phyloP scores from a whole-genome alignment of 495 filamentous ascomycete species.

The Parathielavia hyrcaniae region DNA sequence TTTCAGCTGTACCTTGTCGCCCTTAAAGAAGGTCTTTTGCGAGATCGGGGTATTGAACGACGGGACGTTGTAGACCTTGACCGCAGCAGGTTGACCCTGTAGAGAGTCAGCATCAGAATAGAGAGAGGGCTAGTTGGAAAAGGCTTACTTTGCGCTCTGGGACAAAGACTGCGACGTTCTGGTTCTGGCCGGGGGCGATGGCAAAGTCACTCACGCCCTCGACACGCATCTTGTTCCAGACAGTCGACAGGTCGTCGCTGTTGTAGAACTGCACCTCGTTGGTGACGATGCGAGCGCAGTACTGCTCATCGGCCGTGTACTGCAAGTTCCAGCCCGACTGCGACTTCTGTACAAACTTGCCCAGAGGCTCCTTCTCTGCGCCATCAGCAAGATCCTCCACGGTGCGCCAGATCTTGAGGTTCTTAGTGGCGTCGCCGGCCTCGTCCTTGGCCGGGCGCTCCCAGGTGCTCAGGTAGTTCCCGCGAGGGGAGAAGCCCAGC shows the following conservation, averaged over 20 bases:
- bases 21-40: conserved; percentile 98
- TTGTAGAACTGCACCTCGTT: conserved; percentile 97
- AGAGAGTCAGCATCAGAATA: conserved; percentile 11
- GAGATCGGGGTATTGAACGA: conserved; percentile 74
- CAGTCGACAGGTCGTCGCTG: conserved; percentile 70
- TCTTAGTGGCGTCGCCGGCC: conserved; percentile 85
- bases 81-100: conserved; percentile 81
- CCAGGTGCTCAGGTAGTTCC: conserved; percentile 93
- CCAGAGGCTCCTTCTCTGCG: conserved; percentile 65
- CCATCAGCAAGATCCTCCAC: conserved; percentile 50
- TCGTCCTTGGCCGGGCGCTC: conserved; percentile 89
- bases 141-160: conserved; percentile 80
- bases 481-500: conserved; percentile 84
- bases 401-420: conserved; percentile 91
- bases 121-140: background rate
- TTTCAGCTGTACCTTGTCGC: conserved; percentile 95
- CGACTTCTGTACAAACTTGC: conserved; percentile 87
- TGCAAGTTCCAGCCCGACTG: conserved; percentile 97
- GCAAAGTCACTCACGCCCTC: conserved; percentile 91
- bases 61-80: conserved; percentile 91
- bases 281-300: conserved; percentile 87
- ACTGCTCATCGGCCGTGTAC: conserved; percentile 86
- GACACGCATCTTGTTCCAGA: conserved; percentile 90
- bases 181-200: conserved; percentile 76
- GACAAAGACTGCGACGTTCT: conserved; percentile 86